phyloP scores from a whole-genome alignment of 371 early-diverging fungal genomes.

The Haplosporangium sp. region DNA sequence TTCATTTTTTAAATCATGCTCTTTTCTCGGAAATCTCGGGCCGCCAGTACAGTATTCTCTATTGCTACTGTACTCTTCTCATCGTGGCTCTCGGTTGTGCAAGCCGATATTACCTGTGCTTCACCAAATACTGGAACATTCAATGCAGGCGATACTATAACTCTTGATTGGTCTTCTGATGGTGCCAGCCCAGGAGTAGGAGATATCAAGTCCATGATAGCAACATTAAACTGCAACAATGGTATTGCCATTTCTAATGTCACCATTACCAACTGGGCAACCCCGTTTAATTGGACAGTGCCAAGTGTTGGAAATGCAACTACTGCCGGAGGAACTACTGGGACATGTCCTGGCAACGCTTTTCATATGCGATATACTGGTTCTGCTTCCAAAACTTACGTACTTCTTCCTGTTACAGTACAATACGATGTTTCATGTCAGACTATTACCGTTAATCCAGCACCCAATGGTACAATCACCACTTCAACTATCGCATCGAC shows the following conservation, averaged over 20 bases:
- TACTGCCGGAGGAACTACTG: conserved; percentile 24
- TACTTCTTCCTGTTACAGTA: neutral
- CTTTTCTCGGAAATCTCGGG: neutral
- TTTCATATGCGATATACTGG: conserved; percentile 35
- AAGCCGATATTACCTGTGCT: conserved; percentile 15
- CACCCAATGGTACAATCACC: conserved; percentile 12
- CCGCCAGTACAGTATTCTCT: neutral
- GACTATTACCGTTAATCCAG: conserved; percentile 24
- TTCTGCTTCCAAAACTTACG: too few species aligned
- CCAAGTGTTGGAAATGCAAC: conserved; percentile 42
- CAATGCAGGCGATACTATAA: conserved; percentile 17
- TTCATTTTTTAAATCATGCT: neutral
- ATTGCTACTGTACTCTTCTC: neutral
- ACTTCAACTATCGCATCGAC: conserved; percentile 2
- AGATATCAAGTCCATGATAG: conserved; percentile 10
- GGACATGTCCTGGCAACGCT: conserved; percentile 18
- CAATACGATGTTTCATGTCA: conserved; percentile 6
- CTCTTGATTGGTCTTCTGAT: conserved; percentile 12
- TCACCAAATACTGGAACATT: conserved; percentile 16
- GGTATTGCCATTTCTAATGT: conserved; percentile 8
- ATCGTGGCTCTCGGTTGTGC: conserved; percentile 3
- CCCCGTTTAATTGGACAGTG: conserved; percentile 11
- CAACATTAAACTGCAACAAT: conserved; percentile 17
- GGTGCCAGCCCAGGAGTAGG: neutral
- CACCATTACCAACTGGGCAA: neutral